Evolutionary conservation across 2,329 filamentous ascomycete genomes (phyloP), one percentile per base, ranked within the genome.

Genomic region (Fusarium sp.): DNA sequence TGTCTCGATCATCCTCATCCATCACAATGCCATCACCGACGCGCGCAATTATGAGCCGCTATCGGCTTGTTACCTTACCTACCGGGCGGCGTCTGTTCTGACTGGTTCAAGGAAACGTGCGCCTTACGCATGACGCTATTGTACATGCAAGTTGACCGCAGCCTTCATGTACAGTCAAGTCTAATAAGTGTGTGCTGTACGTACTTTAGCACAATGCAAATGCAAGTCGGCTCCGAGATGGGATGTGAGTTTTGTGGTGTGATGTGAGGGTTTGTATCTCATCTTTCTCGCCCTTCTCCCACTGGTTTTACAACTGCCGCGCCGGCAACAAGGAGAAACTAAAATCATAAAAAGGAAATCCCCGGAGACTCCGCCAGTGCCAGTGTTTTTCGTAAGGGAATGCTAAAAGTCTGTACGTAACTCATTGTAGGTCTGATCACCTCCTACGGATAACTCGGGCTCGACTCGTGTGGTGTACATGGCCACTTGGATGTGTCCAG

Each of bases 111-210:
- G 45, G 26, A 54, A 66, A 54, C 50, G 58, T 58, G 62, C 68
- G 45, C 63, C 46, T 45, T 56, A 60, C 72, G 63, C 66, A 73
- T 74, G 72, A 64, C 72, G 68, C 68, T 74, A 71, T 72, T 73
- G 66, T 69, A 72, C 65, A 69, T 68, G 64, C 60, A 43, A 50
- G 46, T 63, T 33, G 50, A 71, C 60, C 58, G 52, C 54, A 43
- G 31, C 49, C 59, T 42, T 57, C 44, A 33, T 38, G 51, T 40
- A 24, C 42, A 34, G 43, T 39, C 22, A 22, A 18, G n/a, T 42
- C 43, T 60, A 36, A 49, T 60, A 36, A 49, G 31, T 28, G 26
- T 36, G 59, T 18, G 50, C 28, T 60, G 63, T 65, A 50, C 46
- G 28, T 58, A 55, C 45, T 54, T 52, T 57, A 50, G 50, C 51